Evolutionary conservation across 345 rosid genomes (phyloP), one percentile per base, ranked within the genome.

Genomic region (Isatis tinctoria): DNA sequence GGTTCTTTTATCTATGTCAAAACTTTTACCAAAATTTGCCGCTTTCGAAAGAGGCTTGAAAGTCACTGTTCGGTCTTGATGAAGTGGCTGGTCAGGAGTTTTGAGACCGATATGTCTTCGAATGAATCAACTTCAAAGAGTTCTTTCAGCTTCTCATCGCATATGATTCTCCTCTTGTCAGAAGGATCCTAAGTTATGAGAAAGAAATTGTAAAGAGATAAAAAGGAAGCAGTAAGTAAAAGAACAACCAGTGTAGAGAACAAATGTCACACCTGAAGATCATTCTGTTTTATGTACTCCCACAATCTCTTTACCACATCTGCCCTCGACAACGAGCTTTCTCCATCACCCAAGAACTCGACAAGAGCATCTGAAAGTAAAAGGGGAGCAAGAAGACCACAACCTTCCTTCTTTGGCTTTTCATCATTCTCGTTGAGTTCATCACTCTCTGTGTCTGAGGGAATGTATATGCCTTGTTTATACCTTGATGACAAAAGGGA

Each of bases 291-390:
- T 61, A 84, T 85, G 83, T 87, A 89, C 9, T 76, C 84, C 90
- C 84, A 83, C 75, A 84, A 82, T 86, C 83, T 82, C 83, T 86
- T 87, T 36, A 83, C 83, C 18, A 78, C 89, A 60, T 83, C 88
- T 57, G 78, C 80, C 36, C 87, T 78, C 14, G 86, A 81, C 69
- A 87, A 80, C 39, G 70, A 79, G 70, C 77, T 84, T 85, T 87
- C 91, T 54, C 85, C 91, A 27, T 87, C 83, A 37, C 88, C 94
- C 53, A 88, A 64, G 81, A 87, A 85, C 71, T 83, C 82, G 70
- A 83, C 73, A 41, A 89, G 81, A 49, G 86, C 85, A 70, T 77
- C 85, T 59, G 91, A 89, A 44, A 87, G 85, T 64, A 73, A 85
- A 77, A 85, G 85, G 37, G 88, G 88, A 47, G 80, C 79, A 75